Evolutionary conservation across 768 basidiomycete genomes (phyloP).

Genomic region (Trametes cinnabarina): DNA sequence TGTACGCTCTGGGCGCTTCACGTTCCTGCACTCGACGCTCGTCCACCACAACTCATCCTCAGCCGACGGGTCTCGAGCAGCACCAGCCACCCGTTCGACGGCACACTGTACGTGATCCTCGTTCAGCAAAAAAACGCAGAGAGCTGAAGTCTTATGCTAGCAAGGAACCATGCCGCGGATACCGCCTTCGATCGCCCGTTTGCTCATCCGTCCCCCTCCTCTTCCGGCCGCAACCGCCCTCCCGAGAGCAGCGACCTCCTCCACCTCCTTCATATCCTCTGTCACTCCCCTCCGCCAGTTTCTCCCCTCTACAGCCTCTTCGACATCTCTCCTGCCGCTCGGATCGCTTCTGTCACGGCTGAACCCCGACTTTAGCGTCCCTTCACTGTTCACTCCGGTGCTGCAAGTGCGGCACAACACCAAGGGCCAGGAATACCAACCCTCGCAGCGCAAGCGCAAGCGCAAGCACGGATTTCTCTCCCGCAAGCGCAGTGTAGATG

Average conservation of each 20-base stretch:
- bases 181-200: conserved; percentile 24
- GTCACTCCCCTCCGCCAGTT: conserved; percentile 12
- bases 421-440: conserved; percentile 91
- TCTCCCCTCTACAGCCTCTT: conserved; percentile 2
- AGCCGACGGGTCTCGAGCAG: conserved; percentile 1
- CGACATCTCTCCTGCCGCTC: conserved; percentile 4
- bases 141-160: background rate
- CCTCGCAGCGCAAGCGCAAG: conserved; percentile 92
- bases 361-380: conserved; percentile 18
- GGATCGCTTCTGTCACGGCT: conserved; percentile 7
- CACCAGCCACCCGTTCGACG: background rate
- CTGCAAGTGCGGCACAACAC: conserved; percentile 62
- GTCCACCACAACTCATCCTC: background rate
- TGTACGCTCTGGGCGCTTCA: conserved; percentile 2
- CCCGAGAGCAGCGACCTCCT: conserved; percentile 9
- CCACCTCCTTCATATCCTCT: conserved; percentile 11
- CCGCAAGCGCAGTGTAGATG: conserved; percentile 63
- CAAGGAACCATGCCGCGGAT: conserved; percentile 25
- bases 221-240: conserved; percentile 6
- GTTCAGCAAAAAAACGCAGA: background rate
- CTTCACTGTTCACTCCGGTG: conserved; percentile 41
- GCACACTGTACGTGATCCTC: background rate
- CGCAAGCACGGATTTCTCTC: conserved; percentile 89
- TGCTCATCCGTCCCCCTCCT: conserved; percentile 23
- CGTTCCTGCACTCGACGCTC: background rate